Evolutionary conservation across 2,329 filamentous ascomycete genomes (phyloP).

Genomic region (Geoglossum cookeanum): DNA sequence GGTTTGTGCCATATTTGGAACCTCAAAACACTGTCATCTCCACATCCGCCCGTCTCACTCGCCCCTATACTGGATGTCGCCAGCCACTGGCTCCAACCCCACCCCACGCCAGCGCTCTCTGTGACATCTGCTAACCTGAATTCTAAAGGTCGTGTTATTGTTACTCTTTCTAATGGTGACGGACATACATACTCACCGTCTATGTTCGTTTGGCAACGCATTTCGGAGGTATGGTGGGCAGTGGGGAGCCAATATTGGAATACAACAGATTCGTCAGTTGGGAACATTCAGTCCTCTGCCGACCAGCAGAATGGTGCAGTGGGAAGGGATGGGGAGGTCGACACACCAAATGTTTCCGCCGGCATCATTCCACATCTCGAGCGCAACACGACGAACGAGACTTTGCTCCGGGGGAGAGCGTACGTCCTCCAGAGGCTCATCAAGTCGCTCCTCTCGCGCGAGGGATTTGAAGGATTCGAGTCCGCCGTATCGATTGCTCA

Average conservation of each 20-base stretch:
- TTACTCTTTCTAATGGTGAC: conserved; percentile 89
- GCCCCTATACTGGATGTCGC: conserved; percentile 80
- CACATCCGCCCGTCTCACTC: conserved; percentile 77
- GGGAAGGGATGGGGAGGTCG: conserved; percentile 28
- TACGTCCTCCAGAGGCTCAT: conserved; percentile 83
- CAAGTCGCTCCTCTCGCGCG: conserved; percentile 69
- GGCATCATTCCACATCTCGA: conserved; percentile 89
- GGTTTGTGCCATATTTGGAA: conserved; percentile 93
- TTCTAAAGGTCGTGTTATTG: conserved; percentile 63
- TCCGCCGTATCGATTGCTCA: conserved; percentile 83
- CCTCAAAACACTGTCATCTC: conserved; percentile 59
- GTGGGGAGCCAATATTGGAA: conserved; percentile 99
- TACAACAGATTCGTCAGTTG: conserved; percentile 77
- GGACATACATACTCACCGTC: conserved; percentile 74
- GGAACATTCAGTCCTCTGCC: conserved; percentile 52
- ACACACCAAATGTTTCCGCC: conserved; percentile 42
- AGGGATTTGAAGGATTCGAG: conserved; percentile 86
- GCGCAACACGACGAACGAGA: conserved; percentile 84
- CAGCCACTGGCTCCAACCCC: conserved; percentile 43
- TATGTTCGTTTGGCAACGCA: conserved; percentile 81
- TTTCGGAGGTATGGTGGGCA: conserved; percentile 97
- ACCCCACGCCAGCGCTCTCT: conserved; percentile 62
- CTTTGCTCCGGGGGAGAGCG: conserved; percentile 74
- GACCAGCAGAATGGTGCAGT: conserved; percentile 11
- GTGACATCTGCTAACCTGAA: conserved; percentile 86